Evolutionary conservation across 352 stramenopile species (phyloP), one percentile per base, ranked within the genome.

Genomic region (Blastocystis sp.): DNA sequence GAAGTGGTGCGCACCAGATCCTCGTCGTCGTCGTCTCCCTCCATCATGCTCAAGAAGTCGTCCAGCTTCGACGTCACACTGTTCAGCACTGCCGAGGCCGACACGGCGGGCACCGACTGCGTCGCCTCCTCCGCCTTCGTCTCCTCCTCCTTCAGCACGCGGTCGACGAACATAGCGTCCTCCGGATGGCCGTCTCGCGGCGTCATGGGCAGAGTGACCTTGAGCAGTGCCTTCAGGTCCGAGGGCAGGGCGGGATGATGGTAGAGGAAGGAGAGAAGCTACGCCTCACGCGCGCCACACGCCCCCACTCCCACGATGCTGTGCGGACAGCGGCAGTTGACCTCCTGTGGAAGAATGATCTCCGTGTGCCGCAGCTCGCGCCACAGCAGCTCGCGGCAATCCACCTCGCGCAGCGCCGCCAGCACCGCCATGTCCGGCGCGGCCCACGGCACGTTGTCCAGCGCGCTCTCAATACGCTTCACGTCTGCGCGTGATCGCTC

Each of bases 11-110:
- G 48, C 5, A 56, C 48, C 48, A 56, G 48, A 7, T 7, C 14
- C 19, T 65, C 60, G 11, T 74, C 64, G 1, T 34, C 34, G 0
- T 74, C 64, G 40, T 74, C 64, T 2, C 10, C 7, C 34, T 74
- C 64, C 34, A 53, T 52, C 64, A 74, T 74, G 64, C 10, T 52
- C 64, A 74, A 48, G 34, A 74, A 74, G 64, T 74, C 41, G 21
- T 74, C 64, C 28, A 74, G 64, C 64, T 74, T 74, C 5, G 64
- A 74, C 10, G 34, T 52, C 28, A 74, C 21, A 28, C 34, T 45
- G 21, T 74, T 21, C 23, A 74, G 40, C 41, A n/a, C 64, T 9
- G 64, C 21, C 0, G 28, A 52, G 7, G 64, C 17, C 17, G 64
- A 23, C 11, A 28, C n/a, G 34, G 21, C 40, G 2, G 62, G 40